Percentiles rank a stretch among this genome's conserved stretches.
These are phyloP conservation scores for Penicillium italicum DNA, from an alignment of 2,329 filamentous ascomycete genomes.

Conservation along the genomic window DNA sequence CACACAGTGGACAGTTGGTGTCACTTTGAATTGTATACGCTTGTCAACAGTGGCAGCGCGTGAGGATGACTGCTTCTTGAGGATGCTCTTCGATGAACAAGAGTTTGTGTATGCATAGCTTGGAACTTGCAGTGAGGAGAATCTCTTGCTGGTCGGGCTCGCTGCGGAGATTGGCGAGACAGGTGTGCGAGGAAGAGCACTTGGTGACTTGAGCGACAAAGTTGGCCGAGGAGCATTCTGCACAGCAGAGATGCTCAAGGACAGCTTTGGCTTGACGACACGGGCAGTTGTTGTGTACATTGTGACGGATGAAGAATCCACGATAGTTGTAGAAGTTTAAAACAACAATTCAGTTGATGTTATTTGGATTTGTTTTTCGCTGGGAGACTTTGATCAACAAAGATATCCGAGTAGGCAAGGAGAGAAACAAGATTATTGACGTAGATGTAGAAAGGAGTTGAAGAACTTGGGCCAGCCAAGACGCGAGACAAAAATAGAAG, in stretches of 20 bases:
- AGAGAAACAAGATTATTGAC: slow-evolving; percentile 15
- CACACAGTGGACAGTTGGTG: slow-evolving; percentile 46
- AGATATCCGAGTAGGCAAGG: slow-evolving; percentile 13
- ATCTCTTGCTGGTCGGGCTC: slow-evolving; percentile 43
- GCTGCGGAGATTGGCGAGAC: slow-evolving; percentile 42
- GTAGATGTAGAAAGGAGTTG: slow-evolving; percentile 19
- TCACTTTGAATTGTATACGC: slow-evolving; percentile 43
- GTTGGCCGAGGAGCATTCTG: slow-evolving; percentile 35
- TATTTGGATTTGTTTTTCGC: slow-evolving; percentile 1
- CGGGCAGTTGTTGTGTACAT: slow-evolving; percentile 43
- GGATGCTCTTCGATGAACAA: slow-evolving; percentile 46
- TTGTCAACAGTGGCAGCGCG: slow-evolving; percentile 27
- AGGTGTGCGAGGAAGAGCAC: slow-evolving; percentile 41
- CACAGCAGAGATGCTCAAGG: slow-evolving; percentile 43
- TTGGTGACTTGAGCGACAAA: slow-evolving; percentile 45
- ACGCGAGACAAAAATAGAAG: slow-evolving; percentile 38
- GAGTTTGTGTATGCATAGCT: slow-evolving; percentile 45
- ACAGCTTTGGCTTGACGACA: slow-evolving; percentile 45
- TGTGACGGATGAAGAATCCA: slow-evolving; percentile 19
- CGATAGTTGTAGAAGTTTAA: neutral
- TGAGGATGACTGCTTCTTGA: slow-evolving; percentile 41
- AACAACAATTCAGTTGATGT: slow-evolving; percentile 6
- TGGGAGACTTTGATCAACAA: slow-evolving; percentile 37
- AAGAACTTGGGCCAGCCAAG: slow-evolving; percentile 45
- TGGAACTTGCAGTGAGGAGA: slow-evolving; percentile 40